phyloP scores from a whole-genome alignment of 225 moss, liverwort and hornwort species.

The Marchantia polymorpha region DNA sequence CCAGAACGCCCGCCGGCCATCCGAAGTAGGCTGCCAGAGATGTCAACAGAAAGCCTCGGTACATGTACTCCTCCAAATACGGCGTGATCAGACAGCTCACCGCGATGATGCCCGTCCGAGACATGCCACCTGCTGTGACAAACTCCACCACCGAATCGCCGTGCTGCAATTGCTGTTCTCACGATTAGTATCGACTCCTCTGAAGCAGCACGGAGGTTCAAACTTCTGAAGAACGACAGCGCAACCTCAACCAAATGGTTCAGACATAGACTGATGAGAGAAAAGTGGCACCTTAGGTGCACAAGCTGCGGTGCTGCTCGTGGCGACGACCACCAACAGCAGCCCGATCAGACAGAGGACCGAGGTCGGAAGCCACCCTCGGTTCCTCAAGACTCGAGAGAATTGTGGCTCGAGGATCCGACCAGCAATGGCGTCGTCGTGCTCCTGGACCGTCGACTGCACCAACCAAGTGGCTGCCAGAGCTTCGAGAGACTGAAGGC shows the following conservation, averaged over 20 bases:
- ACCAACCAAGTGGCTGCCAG: conserved; percentile 58
- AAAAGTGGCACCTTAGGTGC: background rate
- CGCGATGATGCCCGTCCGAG: conserved; percentile 38
- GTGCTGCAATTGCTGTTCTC: conserved; percentile 3
- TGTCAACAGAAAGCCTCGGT: conserved; percentile 58
- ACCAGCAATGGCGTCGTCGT: conserved; percentile 31
- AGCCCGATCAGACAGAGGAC: conserved; percentile 41
- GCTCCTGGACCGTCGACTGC: conserved; percentile 49
- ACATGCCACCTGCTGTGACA: conserved; percentile 23
- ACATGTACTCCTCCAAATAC: conserved; percentile 64
- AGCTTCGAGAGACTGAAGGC: conserved; percentile 55
- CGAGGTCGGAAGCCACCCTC: conserved; percentile 62
- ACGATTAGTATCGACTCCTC: background rate
- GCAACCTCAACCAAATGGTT: background rate
- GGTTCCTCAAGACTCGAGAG: conserved; percentile 43
- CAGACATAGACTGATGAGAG: background rate
- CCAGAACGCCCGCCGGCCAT: conserved; percentile 53
- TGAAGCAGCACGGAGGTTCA: background rate
- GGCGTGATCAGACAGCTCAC: conserved; percentile 67
- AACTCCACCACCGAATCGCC: conserved; percentile 12
- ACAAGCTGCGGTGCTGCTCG: background rate
- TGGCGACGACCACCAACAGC: conserved; percentile 35
- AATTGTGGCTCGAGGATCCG: conserved; percentile 47
- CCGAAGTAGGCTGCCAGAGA: conserved; percentile 46
- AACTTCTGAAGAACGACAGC: background rate